phyloP scores from a whole-genome alignment of 805 yeast genomes.

The Saturnispora silvae region DNA sequence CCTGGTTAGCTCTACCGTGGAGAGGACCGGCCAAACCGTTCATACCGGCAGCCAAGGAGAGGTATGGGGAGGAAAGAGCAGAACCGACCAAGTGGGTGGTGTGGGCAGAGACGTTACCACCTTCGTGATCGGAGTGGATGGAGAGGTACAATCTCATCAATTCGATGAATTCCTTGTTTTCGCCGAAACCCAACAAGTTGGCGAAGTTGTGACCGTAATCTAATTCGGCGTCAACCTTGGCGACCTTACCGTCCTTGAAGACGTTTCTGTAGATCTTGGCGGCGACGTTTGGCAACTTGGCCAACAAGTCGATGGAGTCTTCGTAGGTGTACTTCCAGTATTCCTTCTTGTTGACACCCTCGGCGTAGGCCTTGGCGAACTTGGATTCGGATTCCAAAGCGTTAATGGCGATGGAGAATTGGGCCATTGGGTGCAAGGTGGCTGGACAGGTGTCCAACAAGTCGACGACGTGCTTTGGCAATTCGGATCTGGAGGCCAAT shows the following conservation, averaged over 20 bases:
- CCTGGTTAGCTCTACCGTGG: constrained; percentile 85
- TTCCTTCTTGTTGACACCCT: constrained; percentile 71
- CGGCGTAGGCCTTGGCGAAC: constrained; percentile 76
- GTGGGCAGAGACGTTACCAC: constrained; percentile 84
- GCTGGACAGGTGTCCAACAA: constrained; percentile 66
- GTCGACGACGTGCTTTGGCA: constrained; percentile 70
- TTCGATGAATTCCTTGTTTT: constrained; percentile 61
- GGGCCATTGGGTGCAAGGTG: constrained; percentile 82
- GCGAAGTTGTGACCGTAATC: constrained; percentile 62
- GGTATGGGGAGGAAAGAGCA: constrained; percentile 68
- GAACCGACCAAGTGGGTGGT: constrained; percentile 81
- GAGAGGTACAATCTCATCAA: constrained; percentile 73
- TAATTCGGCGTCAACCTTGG: constrained; percentile 35
- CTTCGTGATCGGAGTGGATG: constrained; percentile 83
- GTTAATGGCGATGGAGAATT: constrained; percentile 71
- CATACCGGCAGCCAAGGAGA: constrained; percentile 72
- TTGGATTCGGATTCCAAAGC: constrained; percentile 76
- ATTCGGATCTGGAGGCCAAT: constrained; percentile 65
- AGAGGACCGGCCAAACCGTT: constrained; percentile 83
- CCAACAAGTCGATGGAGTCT: constrained; percentile 69
- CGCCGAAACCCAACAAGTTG: constrained; percentile 49
- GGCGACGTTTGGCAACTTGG: constrained; percentile 74
- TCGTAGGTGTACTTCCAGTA: constrained; percentile 80
- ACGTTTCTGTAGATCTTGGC: constrained; percentile 77
- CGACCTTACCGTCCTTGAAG: constrained; percentile 69